Base-by-base conservation (phyloP, 2,329 filamentous ascomycete species). In the Colletotrichum paranaense region DNA sequence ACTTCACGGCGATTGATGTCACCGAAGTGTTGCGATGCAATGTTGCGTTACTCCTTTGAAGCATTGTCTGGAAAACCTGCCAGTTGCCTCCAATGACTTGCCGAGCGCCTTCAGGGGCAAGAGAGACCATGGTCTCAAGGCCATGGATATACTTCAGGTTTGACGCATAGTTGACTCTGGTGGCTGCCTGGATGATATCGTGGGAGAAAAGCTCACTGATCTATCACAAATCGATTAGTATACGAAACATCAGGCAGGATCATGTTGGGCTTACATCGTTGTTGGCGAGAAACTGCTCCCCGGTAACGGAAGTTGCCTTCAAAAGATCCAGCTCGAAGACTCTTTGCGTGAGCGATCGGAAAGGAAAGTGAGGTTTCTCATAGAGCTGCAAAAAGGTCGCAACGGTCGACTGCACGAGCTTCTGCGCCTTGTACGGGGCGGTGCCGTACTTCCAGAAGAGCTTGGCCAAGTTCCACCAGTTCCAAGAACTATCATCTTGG, bases 151-250 rank as follows among this genome's bases (percentile, higher is more conserved):
- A 86, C n/a, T 87, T 89, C 14, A 98, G 83, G 77, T 98, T 98
- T 62, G 95, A 94, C 1, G 94, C 97, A 83, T 98, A 99, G 82
- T 98, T 98, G 75, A 98, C 96, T 24, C 97, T 89, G 1, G 97
- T 98, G 70, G 92, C 93, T 1, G 96, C 94, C 83, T 98, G 96
- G 30, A 98, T 91, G 60, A 99, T 90, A 63, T 99, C 94, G 16
- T 90, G 89, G 0, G 92, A 87, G 80, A 97, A 98, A 0, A 85
- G 80, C 0, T 87, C 84, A 28, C 89, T 86, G 68, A 98, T 91
- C 78, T 91, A 49, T 3, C 1, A n/a, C 4, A 28, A 1, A 32
- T 76, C 28, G 16, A 26, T 49, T 46, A 9, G 57, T 67, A 11
- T 32, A 28, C 53, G 11, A 5, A 42, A 16, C 6, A 19, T 30